A percentile compares a stretch with the other conserved stretches of the same genome.
phyloP scores from a whole-genome alignment of 805 yeast species.

The Wickerhamomyces kurtzmanii region DNA sequence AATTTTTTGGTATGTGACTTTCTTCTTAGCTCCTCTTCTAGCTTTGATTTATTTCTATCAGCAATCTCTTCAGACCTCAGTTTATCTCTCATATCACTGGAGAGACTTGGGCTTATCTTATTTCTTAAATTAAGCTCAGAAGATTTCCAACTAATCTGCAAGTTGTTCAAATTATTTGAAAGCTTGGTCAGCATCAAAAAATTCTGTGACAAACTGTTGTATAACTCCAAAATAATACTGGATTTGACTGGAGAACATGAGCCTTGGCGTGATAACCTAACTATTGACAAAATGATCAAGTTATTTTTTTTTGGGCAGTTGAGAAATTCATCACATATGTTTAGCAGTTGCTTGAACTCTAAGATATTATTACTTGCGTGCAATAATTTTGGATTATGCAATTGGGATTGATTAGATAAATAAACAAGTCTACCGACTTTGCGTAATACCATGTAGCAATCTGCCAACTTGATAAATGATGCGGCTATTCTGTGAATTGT shows the following conservation, averaged over 20 bases:
- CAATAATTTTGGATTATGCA: constrained; percentile 28
- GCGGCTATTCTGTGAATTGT: constrained; percentile 38
- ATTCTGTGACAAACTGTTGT: constrained; percentile 4
- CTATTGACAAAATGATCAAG: constrained; percentile 29
- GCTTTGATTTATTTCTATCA: constrained; percentile 1
- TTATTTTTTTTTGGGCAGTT: constrained; percentile 31
- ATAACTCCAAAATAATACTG: constrained; percentile 23
- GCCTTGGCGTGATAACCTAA: constrained; percentile 28
- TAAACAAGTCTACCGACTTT: constrained; percentile 31
- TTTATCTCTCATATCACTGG: too few relatives aligned
- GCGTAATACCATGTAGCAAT: constrained; percentile 28
- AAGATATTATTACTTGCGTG: constrained; percentile 17
- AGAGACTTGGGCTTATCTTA: too few relatives aligned
- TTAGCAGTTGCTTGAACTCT: constrained; percentile 17
- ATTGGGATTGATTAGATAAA: constrained; percentile 24
- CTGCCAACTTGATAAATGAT: constrained; percentile 25
- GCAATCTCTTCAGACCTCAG: too few relatives aligned
- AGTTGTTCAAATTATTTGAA: constrained; percentile 3
- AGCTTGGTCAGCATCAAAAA: constrained; percentile 4
- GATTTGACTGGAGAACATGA: constrained; percentile 21
- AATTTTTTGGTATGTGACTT: constrained; percentile 5
- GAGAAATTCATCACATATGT: constrained; percentile 25
- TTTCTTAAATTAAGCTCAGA: constrained; percentile 4
- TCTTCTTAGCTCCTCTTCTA: constrained; percentile 1
- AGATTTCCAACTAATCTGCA: constrained; percentile 11